Base-by-base conservation (phyloP, 2,329 filamentous ascomycete species). In the Sporothrix luriei region DNA sequence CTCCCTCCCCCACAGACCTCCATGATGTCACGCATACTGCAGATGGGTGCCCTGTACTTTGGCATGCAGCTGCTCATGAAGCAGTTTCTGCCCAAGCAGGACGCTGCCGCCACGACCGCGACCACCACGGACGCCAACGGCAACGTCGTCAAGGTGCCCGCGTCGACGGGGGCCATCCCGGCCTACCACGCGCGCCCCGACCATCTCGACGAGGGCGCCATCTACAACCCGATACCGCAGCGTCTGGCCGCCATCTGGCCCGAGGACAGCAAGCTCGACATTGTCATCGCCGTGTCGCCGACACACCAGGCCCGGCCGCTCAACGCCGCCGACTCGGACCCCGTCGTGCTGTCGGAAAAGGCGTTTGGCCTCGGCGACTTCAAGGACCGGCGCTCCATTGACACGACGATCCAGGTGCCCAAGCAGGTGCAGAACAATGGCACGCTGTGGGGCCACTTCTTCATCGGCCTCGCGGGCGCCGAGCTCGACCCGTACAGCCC, bases 361-460 rank as follows among this genome's bases (percentile, higher is more conserved):
- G 84, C 85, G 72, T 98, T 97, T 79, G 87, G 86, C 66, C 83
- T 94, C 69, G 91, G 91, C 71, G 90, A 96, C 79, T 93, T 85
- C 77, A 90, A 88, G 70, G 93, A 98, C 76, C 90, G 86, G 76
- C 88, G 95, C 70, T 85, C 90, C 68, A 85, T 94, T 70, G 89
- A 94, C 74, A 91, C 91, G 7, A 89, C 84, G 49, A 93, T 99
- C 77, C 81, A 84, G 3, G 88, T 98, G 4, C 94, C 95, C 2
- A 83, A 84, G 72, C 84, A 87, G 54, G 93, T 97, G 0, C 94
- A 97, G 83, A 86, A 93, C 74, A 98, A 98, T 78, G 93, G 92
- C 46, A 97, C 94, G 0, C 85, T 99, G 11, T 97, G 92, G 89
- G 94, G 92, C 2, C 95, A 99, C 79, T 96, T 98, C 80, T 97